Percentiles rank a stretch among this genome's conserved stretches.
These are phyloP conservation scores for Hymenoscyphus occultus DNA, from an alignment of 2,329 filamentous ascomycete species.

Conservation along the genomic window DNA sequence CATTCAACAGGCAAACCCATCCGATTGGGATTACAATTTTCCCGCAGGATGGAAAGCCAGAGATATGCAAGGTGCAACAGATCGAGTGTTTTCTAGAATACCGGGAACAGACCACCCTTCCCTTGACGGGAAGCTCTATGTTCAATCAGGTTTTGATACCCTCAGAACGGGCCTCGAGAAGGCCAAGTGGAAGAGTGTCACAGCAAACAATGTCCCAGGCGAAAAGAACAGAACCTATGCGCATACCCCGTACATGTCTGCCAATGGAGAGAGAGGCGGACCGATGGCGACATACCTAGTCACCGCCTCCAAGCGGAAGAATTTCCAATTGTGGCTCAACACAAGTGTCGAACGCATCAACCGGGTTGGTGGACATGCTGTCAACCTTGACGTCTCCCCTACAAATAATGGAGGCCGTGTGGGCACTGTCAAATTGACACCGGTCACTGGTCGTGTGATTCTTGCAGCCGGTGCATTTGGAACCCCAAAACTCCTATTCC, in stretches of 20 bases:
- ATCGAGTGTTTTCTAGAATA: constrained; percentile 65
- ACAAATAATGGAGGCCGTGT: constrained; percentile 51
- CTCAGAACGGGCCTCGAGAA: constrained; percentile 56
- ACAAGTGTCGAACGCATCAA: constrained; percentile 66
- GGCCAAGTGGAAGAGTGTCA: constrained; percentile 61
- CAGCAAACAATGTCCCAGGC: constrained; percentile 54
- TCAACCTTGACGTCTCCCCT: constrained; percentile 65
- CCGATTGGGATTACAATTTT: constrained; percentile 72
- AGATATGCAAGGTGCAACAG: constrained; percentile 58
- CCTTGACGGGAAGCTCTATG: constrained; percentile 62
- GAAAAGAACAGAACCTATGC: constrained; percentile 65
- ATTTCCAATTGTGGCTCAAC: constrained; percentile 66
- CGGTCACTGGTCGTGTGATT: constrained; percentile 61
- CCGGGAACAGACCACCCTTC: constrained; percentile 67
- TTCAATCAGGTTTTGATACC: constrained; percentile 63
- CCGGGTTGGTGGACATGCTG: constrained; percentile 58
- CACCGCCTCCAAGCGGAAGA: constrained; percentile 53
- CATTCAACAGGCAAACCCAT: constrained; percentile 49
- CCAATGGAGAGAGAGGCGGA: constrained; percentile 63
- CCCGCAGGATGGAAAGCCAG: constrained; percentile 66
- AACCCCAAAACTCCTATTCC: constrained; percentile 57
- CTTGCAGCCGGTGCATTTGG: constrained; percentile 67
- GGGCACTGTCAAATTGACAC: constrained; percentile 59
- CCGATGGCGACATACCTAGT: constrained; percentile 71
- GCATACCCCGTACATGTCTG: constrained; percentile 66